A percentile compares a stretch with the other conserved stretches of the same genome.
Conservation (phyloP, 371 early-diverging fungal genomes). For the Rhizomucor pusillus region DNA sequence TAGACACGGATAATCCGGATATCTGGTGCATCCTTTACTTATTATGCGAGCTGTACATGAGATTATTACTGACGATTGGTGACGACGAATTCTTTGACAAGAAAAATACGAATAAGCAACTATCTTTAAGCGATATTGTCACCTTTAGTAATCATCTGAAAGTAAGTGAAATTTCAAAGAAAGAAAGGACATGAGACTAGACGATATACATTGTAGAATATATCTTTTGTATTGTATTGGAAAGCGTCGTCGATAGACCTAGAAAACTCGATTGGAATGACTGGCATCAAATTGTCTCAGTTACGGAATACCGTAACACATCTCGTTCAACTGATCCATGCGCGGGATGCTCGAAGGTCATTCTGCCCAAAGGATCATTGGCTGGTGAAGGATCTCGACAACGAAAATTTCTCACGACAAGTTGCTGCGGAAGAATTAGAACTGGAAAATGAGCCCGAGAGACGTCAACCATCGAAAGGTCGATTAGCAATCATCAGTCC, state of each 20-base stretch:
- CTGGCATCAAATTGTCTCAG: conserved; percentile 52
- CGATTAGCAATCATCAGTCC: conserved; percentile 56
- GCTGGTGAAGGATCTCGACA: conserved; percentile 69
- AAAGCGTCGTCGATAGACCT: conserved; percentile 41
- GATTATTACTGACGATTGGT: conserved; percentile 73
- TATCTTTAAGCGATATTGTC: conserved; percentile 50
- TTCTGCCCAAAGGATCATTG: conserved; percentile 76
- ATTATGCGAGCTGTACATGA: conserved; percentile 71
- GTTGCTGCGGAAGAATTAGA: conserved; percentile 59
- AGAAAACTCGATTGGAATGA: conserved; percentile 36
- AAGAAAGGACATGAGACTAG: no score
- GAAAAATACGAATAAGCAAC: conserved; percentile 39
- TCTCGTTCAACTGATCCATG: conserved; percentile 77
- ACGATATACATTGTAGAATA: conserved; percentile 41
- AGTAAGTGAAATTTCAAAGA: conserved; percentile 27
- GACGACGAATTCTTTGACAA: conserved; percentile 81
- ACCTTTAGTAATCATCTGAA: conserved; percentile 54
- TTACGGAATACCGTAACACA: conserved; percentile 62
- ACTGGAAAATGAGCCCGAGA: conserved; percentile 26
- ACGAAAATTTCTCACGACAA: conserved; percentile 58
- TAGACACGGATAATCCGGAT: conserved; percentile 22
- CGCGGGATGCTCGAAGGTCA: conserved; percentile 70
- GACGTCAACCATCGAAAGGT: conserved; percentile 30
- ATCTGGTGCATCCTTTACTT: conserved; percentile 64
- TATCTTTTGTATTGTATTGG: conserved; percentile 75